Base-by-base conservation (phyloP, 306 rosid species). In the Vigna unguiculata region DNA sequence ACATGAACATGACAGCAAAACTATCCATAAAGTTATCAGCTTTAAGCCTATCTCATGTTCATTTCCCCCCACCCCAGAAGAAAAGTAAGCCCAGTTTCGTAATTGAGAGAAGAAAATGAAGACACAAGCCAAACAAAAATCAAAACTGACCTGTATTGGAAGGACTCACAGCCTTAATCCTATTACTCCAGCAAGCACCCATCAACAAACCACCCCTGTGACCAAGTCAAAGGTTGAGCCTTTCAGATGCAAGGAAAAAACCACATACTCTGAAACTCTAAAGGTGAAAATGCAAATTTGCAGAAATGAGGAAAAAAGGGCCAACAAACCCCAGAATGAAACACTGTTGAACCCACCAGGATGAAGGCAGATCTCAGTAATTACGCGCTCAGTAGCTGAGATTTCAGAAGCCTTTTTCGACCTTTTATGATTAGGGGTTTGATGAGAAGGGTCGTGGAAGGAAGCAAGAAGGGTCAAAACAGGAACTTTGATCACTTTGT, bases 151-250 rank as follows among this genome's bases (percentile, higher is more conserved):
- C 99, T 82, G 91, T 80, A 78, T 72, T 77, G 59, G 85, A 85
- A 81, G 93, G 80, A 83, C 85, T 86, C 81, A 87, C 86, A 10
- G 97, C 83, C 89, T 90, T 91, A 74, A 91, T 83, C 77, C 81
- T 85, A 51, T 82, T 90, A 79, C 99, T 92, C 93, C 93, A 92
- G 81, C 98, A 96, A 86, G 88, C 86, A 83, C 99, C 99, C 99
- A 92, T 96, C 88, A 66, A 86, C 82, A 82, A 64, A 82, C 49
- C 74, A 78, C 61, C 72, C 77, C 52, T 72, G 45, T 25, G 63
- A 74, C 30, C 34, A 78, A 67, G 64, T 24, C 47, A 76, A 67
- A 74, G 83, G 58, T 51, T 36, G 61, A 67, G 43, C 32, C 75
- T 83, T 69, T 76, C 77, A 79, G 68, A 78, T 62, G 71, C 69